A percentile compares a stretch with the other conserved stretches of the same genome.
These are phyloP conservation scores for Psidium guajava DNA, from an alignment of 345 rosid genomes.

Conservation along the genomic window DNA sequence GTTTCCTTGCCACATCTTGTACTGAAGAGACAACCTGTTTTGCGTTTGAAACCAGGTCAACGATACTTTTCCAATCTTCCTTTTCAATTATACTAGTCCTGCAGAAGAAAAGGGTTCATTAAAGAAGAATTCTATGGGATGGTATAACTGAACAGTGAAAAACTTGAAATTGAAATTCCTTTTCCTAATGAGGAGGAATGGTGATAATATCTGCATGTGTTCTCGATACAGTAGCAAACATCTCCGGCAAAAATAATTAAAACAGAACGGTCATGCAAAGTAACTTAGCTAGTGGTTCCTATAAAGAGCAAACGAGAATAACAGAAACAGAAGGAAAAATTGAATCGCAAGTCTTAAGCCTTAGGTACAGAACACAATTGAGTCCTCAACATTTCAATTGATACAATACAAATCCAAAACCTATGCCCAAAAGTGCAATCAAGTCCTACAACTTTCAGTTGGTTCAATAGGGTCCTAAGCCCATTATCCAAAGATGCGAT, in stretches of 20 bases:
- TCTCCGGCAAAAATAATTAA: too few species aligned
- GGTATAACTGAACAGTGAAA: neutral
- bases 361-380: neutral
- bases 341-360: neutral
- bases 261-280: neutral
- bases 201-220: neutral
- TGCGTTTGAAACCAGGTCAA: constrained; percentile 70
- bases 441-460: neutral
- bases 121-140: neutral
- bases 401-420: neutral
- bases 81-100: constrained; percentile 81
- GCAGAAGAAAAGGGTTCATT: constrained; percentile 5
- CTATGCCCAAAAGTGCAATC: neutral
- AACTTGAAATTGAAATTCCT: neutral
- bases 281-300: neutral
- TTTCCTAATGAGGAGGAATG: neutral
- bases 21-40: constrained; percentile 72
- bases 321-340: neutral
- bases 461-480: neutral
- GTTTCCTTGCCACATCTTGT: constrained; percentile 82
- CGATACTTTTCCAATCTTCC: constrained; percentile 70
- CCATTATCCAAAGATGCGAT: neutral
- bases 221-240: neutral
- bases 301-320: neutral
- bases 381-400: neutral